Evolutionary conservation across 257 asterid species (phyloP).

Genomic region (Fraxinus excelsior): DNA sequence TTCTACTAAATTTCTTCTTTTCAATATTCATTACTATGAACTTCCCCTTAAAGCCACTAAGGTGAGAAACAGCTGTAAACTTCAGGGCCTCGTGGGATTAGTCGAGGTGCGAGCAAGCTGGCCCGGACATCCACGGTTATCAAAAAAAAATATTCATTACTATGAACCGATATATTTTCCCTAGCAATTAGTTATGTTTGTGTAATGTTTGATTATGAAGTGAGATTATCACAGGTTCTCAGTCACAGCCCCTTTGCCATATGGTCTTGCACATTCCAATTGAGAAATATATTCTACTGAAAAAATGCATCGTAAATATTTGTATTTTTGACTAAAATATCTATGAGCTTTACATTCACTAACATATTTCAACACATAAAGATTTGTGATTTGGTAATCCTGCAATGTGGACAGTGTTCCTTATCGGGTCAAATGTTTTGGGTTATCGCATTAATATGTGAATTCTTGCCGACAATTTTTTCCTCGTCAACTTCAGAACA

Average conservation of each 20-base stretch:
- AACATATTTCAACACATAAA: background rate
- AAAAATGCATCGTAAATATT: no score
- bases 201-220: background rate
- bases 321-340: background rate
- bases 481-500: background rate
- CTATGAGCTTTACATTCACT: background rate
- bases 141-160: background rate
- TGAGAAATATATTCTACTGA: background rate
- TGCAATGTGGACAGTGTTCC: background rate
- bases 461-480: background rate
- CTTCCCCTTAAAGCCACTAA: no score
- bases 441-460: no score
- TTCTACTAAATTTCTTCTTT: constrained; percentile 9
- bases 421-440: background rate
- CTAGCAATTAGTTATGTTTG: background rate
- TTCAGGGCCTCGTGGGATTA: no score
- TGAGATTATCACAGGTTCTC: background rate
- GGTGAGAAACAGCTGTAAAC: no score
- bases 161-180: background rate
- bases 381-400: background rate
- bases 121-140: no score
- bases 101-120: no score
- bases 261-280: background rate
- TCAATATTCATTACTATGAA: background rate
- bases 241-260: background rate